These are phyloP conservation scores for Ophiognomonia clavigignenti-juglandacearum DNA, from an alignment of 2,329 filamentous ascomycete genomes.

Conservation along the genomic window DNA sequence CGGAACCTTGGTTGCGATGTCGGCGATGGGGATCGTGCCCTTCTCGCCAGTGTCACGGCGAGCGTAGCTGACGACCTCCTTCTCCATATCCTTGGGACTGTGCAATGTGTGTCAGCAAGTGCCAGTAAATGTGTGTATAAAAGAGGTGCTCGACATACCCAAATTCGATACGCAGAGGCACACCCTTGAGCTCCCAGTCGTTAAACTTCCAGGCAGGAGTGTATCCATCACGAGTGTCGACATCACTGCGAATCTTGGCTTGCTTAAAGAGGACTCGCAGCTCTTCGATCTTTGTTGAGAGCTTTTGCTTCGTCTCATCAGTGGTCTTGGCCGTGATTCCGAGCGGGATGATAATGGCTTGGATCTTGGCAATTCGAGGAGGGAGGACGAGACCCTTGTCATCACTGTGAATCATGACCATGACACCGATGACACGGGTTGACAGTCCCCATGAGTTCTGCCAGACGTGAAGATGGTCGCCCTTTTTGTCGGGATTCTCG, in stretches of 20 bases:
- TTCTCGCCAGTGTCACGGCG: constrained; percentile 87
- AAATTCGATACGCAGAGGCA: constrained; percentile 90
- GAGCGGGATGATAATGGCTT: constrained; percentile 85
- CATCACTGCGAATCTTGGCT: constrained; percentile 71
- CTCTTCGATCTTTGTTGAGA: constrained; percentile 70
- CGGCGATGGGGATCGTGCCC: constrained; percentile 68
- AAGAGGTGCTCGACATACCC: constrained; percentile 76
- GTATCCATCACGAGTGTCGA: constrained; percentile 86
- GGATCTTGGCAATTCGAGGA: constrained; percentile 80
- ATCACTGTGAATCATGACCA: constrained; percentile 97
- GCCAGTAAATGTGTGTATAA: not conserved
- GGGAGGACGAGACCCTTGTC: constrained; percentile 93
- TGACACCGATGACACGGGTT: constrained; percentile 94
- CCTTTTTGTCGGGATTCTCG: constrained; percentile 81
- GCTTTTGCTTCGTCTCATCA: constrained; percentile 70
- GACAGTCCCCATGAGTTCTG: constrained; percentile 99
- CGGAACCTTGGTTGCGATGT: constrained; percentile 69
- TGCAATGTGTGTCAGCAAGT: not conserved
- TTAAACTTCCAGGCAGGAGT: constrained; percentile 97
- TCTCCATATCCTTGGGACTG: constrained; percentile 40
- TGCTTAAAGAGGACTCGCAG: constrained; percentile 66
- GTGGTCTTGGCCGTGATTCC: constrained; percentile 86
- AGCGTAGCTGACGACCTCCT: constrained; percentile 76
- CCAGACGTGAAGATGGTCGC: constrained; percentile 82
- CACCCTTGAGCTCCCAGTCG: constrained; percentile 96